Conservation (phyloP, 495 filamentous ascomycete genomes). For the Penicillium manginii region DNA sequence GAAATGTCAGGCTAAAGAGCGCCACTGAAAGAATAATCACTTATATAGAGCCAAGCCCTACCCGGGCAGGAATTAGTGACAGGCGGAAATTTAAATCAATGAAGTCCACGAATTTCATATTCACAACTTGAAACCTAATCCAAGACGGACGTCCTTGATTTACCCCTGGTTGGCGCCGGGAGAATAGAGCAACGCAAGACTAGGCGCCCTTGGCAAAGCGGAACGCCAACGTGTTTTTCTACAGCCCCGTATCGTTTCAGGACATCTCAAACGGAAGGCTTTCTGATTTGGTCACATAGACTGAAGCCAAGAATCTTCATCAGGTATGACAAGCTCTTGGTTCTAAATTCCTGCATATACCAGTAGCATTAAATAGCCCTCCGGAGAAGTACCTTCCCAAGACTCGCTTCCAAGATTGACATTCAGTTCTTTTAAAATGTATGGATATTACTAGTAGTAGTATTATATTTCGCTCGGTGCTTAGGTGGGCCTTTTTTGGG, state of each 20-base stretch:
- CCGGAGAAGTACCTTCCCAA: no score
- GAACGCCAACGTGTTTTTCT: not conserved
- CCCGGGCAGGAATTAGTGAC: not conserved
- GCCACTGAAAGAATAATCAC: not conserved
- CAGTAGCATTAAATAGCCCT: no score
- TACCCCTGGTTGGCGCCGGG: not conserved
- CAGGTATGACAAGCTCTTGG: not conserved
- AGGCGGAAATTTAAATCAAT: not conserved
- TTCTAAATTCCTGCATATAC: not conserved
- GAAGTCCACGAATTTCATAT: not conserved
- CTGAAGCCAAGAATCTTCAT: not conserved
- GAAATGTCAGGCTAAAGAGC: not conserved
- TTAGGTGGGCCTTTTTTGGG: no score
- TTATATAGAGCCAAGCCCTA: not conserved
- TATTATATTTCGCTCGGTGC: no score
- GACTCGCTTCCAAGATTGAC: no score
- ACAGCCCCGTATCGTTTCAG: constrained; percentile 10
- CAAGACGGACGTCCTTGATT: not conserved
- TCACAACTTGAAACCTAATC: not conserved
- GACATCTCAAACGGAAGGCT: not conserved
- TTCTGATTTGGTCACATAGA: not conserved
- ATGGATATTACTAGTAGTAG: no score
- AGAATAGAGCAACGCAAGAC: not conserved
- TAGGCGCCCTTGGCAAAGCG: constrained; percentile 15
- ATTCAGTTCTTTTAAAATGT: no score